Conservation (phyloP, 169 alveolate genomes). For the Theileria luwenshuni region DNA sequence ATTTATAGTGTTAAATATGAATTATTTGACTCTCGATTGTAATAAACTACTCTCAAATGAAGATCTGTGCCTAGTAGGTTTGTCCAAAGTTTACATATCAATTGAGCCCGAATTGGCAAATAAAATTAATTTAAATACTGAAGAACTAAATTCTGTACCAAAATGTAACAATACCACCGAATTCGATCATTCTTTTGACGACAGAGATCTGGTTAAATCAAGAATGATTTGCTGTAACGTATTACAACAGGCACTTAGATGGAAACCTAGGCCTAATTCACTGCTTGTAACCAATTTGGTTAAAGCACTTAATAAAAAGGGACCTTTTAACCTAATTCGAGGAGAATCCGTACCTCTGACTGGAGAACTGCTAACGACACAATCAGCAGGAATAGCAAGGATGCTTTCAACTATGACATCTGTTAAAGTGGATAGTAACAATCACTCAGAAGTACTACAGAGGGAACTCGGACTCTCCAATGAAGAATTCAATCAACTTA, state of each 20-base stretch:
- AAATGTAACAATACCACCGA: neutral
- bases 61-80: constrained; percentile 59
- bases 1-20: constrained; percentile 36
- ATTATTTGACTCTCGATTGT: constrained; percentile 45
- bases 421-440: neutral
- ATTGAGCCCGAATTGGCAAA: constrained; percentile 61
- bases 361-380: constrained; percentile 1
- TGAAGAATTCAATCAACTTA: constrained; percentile 26
- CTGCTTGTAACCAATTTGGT: constrained; percentile 38
- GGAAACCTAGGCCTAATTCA: constrained; percentile 27
- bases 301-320: constrained; percentile 25
- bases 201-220: constrained; percentile 21
- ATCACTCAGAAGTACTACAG: constrained; percentile 15
- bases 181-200: neutral
- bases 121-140: constrained; percentile 9
- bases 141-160: neutral
- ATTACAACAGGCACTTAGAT: constrained; percentile 53
- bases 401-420: constrained; percentile 12
- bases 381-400: constrained; percentile 26
- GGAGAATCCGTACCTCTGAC: constrained; percentile 4
- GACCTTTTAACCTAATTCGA: neutral
- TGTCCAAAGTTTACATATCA: constrained; percentile 41
- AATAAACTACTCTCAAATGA: constrained; percentile 60
- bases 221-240: constrained; percentile 59
- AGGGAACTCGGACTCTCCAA: constrained; percentile 30